Conservation (phyloP, 2,329 filamentous ascomycete species). For the Phyllosticta citrichinensis region DNA sequence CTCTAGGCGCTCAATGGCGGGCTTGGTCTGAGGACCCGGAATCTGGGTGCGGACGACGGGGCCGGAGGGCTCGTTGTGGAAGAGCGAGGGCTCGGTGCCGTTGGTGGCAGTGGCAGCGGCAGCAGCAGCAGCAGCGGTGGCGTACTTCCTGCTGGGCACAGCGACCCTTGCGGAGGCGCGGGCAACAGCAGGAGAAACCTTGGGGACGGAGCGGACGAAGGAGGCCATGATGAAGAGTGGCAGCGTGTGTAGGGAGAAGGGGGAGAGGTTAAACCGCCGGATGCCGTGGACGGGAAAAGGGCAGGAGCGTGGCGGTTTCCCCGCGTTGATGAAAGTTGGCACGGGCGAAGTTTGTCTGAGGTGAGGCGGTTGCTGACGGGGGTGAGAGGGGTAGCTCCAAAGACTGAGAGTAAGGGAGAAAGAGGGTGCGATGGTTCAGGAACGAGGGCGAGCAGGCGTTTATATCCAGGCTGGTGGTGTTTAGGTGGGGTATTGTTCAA, state of each 20-base stretch:
- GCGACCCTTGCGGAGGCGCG: constrained; percentile 14
- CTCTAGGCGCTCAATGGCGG: constrained; percentile 59
- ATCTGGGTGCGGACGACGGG: constrained; percentile 50
- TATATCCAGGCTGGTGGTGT: neutral
- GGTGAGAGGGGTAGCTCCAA: neutral
- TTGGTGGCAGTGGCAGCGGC: constrained; percentile 20
- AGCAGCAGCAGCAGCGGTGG: constrained; percentile 21
- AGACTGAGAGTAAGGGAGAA: neutral
- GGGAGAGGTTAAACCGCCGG: constrained; percentile 3
- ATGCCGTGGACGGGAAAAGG: constrained; percentile 2
- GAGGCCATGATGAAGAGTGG: constrained; percentile 19
- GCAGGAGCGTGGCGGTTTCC: neutral
- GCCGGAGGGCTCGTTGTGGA: constrained; percentile 48
- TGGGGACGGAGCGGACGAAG: constrained; percentile 20
- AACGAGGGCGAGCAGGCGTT: neutral
- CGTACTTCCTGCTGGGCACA: constrained; percentile 21
- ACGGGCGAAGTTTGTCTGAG: neutral
- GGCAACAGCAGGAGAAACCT: constrained; percentile 14
- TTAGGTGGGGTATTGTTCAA: neutral
- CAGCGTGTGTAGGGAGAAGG: neutral
- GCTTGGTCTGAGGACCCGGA: constrained; percentile 65
- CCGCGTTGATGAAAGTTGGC: neutral
- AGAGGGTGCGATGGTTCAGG: neutral
- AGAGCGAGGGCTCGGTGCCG: constrained; percentile 38
- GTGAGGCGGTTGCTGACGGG: neutral